These are phyloP conservation scores for Chaetomiaceae sp. DNA, from an alignment of 2,329 filamentous ascomycete genomes.

Conservation along the genomic window DNA sequence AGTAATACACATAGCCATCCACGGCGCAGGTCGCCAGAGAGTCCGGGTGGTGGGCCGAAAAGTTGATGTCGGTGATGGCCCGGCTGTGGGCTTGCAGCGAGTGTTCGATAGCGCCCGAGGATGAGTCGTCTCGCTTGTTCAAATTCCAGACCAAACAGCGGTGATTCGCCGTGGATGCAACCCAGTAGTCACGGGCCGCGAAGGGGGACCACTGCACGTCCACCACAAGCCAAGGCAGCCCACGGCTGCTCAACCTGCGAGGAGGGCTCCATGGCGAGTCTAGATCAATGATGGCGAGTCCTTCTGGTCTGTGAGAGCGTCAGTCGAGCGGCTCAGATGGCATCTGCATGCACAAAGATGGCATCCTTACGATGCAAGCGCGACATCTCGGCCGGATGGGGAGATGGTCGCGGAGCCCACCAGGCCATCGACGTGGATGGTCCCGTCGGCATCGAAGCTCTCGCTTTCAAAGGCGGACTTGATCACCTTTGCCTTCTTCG, in stretches of 20 bases:
- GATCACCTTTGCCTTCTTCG: slow-evolving; percentile 53
- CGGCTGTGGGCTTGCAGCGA: slow-evolving; percentile 76
- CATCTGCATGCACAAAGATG: background rate
- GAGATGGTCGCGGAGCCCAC: slow-evolving; percentile 92
- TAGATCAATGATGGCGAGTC: slow-evolving; percentile 84
- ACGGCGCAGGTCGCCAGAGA: slow-evolving; percentile 85
- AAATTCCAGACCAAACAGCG: slow-evolving; percentile 93
- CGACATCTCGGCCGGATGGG: slow-evolving; percentile 82
- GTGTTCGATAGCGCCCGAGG: slow-evolving; percentile 68
- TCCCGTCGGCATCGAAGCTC: slow-evolving; percentile 79
- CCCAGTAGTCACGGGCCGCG: slow-evolving; percentile 82
- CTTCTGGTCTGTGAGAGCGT: slow-evolving; percentile 56
- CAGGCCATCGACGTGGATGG: slow-evolving; percentile 72
- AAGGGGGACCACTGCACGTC: slow-evolving; percentile 98
- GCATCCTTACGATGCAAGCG: slow-evolving; percentile 64
- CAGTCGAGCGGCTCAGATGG: background rate
- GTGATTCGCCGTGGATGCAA: slow-evolving; percentile 90
- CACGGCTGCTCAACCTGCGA: slow-evolving; percentile 72
- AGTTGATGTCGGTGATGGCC: slow-evolving; percentile 94
- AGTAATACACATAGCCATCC: slow-evolving; percentile 87
- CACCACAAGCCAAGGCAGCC: slow-evolving; percentile 87
- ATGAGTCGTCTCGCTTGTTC: slow-evolving; percentile 68
- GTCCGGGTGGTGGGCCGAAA: slow-evolving; percentile 87
- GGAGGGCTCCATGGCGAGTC: slow-evolving; percentile 85
- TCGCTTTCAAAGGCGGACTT: slow-evolving; percentile 74